Evolutionary conservation across 345 rosid genomes (phyloP), one percentile per base, ranked within the genome.

Genomic region (Rhodomyrtus tomentosa): DNA sequence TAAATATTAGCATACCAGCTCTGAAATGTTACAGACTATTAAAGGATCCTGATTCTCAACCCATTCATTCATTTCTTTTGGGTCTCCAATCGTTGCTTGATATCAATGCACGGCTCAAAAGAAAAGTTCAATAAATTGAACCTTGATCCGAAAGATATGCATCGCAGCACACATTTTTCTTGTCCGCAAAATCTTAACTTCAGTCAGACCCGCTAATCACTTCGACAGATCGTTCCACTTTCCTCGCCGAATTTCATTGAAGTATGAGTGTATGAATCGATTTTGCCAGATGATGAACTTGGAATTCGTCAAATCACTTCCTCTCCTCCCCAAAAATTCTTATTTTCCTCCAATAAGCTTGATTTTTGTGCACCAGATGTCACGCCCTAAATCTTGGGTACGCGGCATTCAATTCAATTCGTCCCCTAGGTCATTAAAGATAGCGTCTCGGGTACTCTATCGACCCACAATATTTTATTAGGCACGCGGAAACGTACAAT

Each of bases 191-290:
- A 18, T 36, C 45, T 68, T 32, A 8, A 36, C 3, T 11, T 32
- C 3, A 18, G 45, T 5, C 42, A 0, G 25, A 68, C 45, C 6
- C 0, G 2, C 40, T 0, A 2, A 59, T 15, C 73, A 59, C 73
- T 58, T 58, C 1, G 22, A 59, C 38, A 16, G 20, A 1, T 29
- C 11, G 0, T 59, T 29, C 40, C 29, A 29, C 73, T 6, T 59
- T 59, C 3, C 2, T 59, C 40, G 50, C 50, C 15, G 14, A 4
- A 59, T 59, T 29, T 8, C 4, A 1, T 59, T 29, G 29, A 59
- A 50, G 73, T 59, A 27, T 0, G 20, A 15, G 40, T 15, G 6
- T 1, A 1, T 32, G 32, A 68, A 36, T 68, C 13, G 1, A 68
- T 68, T 68, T 32, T 18, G 45, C 45, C 8, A 68, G 16, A 32